phyloP scores from a whole-genome alignment of 2,329 filamentous ascomycete species.

The Remersonia thermophila region DNA sequence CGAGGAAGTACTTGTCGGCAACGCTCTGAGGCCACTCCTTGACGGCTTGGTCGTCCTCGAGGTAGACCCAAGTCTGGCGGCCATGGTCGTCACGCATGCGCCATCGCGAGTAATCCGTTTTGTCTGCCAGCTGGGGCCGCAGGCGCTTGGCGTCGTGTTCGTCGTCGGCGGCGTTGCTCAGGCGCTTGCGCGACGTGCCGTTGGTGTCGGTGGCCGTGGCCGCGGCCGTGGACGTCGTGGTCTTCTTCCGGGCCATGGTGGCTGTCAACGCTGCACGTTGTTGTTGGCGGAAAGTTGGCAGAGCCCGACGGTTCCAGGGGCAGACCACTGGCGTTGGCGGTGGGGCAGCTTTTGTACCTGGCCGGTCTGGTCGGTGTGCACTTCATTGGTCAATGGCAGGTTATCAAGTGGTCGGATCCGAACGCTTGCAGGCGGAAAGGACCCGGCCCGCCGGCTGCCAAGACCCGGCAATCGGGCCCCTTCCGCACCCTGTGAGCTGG shows the following conservation, averaged over 20 bases:
- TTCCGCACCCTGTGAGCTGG: too few species aligned
- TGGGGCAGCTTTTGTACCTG: too few species aligned
- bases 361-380: too few species aligned
- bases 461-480: too few species aligned
- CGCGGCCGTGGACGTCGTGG: constrained; percentile 3
- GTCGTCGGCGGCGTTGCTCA: constrained; percentile 25
- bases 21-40: constrained; percentile 72
- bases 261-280: too few species aligned
- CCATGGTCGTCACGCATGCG: constrained; percentile 71
- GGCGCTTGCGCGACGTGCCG: constrained; percentile 28
- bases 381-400: too few species aligned
- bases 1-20: constrained; percentile 84
- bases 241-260: constrained; percentile 14
- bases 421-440: too few species aligned
- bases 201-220: constrained; percentile 8
- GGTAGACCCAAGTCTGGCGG: constrained; percentile 87
- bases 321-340: too few species aligned
- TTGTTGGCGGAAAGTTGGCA: neutral
- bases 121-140: constrained; percentile 36
- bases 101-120: constrained; percentile 76
- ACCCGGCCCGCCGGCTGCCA: too few species aligned
- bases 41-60: constrained; percentile 58
- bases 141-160: constrained; percentile 30
- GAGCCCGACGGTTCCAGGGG: too few species aligned
- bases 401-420: too few species aligned